These are phyloP conservation scores for Rhodotorula toruloides DNA, from an alignment of 768 basidiomycete genomes.

Conservation along the genomic window DNA sequence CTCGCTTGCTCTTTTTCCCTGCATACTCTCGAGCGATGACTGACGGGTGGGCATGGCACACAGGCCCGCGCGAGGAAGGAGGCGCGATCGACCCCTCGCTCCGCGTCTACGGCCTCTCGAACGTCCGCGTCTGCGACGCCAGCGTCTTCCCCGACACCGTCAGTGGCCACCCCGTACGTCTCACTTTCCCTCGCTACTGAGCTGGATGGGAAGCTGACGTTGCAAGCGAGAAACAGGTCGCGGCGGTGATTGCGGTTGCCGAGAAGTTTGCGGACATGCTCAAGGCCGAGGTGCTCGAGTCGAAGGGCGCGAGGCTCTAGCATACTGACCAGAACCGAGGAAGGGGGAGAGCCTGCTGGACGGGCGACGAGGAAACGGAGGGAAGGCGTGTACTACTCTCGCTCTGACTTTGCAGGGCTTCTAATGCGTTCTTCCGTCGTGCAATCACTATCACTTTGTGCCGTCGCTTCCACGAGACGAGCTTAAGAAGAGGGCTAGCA, in stretches of 20 bases:
- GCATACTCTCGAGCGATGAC: background rate
- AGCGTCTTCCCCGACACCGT: slow-evolving; percentile 40
- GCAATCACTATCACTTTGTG: no score
- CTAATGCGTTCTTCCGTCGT: no score
- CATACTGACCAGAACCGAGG: no score
- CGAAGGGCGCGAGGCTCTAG: no score
- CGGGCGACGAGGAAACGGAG: no score
- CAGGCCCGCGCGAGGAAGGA: slow-evolving; percentile 5
- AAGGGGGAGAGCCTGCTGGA: no score
- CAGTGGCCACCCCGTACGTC: slow-evolving; percentile 34
- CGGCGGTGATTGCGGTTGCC: slow-evolving; percentile 33
- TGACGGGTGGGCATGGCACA: background rate
- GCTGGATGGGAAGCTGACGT: background rate
- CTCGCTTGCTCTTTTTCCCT: background rate
- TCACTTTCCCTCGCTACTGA: background rate
- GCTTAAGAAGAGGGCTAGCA: no score
- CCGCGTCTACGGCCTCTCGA: slow-evolving; percentile 16
- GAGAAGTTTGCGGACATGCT: slow-evolving; percentile 34
- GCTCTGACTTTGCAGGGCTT: no score
- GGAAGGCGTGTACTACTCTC: no score
- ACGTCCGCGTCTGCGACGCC: slow-evolving; percentile 38
- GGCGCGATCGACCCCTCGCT: slow-evolving; percentile 21
- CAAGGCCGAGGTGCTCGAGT: slow-evolving; percentile 21
- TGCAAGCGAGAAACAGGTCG: slow-evolving; percentile 1
- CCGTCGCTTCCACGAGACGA: no score